These are phyloP conservation scores for Polytrichum formosum DNA, from an alignment of 225 moss, liverwort and hornwort genomes.

Conservation along the genomic window DNA sequence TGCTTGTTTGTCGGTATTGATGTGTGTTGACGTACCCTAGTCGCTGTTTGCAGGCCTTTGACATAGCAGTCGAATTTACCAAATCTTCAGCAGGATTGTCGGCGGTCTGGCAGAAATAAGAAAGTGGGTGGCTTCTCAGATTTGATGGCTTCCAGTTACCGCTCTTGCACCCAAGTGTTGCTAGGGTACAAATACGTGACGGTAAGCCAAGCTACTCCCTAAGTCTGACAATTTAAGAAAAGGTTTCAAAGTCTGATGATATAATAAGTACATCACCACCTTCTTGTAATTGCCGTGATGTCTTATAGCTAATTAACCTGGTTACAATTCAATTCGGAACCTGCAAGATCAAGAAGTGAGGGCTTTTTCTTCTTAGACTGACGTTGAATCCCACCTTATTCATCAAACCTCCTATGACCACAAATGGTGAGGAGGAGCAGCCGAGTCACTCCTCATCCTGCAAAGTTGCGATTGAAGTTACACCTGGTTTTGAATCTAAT, in stretches of 20 bases:
- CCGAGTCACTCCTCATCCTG: no score
- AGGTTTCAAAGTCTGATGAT: no score
- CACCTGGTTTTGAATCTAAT: no score
- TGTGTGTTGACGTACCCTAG: background rate
- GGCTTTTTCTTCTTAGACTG: no score
- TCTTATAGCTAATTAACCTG: background rate
- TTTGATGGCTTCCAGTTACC: constrained; percentile 28
- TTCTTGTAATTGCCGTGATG: background rate
- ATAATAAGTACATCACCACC: no score
- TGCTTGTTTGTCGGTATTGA: background rate
- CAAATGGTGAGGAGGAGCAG: no score
- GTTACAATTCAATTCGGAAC: background rate
- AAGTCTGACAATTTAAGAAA: background rate
- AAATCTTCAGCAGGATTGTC: background rate
- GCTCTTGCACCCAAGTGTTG: constrained; percentile 19
- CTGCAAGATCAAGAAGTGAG: background rate
- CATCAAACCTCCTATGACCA: no score
- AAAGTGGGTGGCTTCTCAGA: background rate
- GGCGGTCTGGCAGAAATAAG: background rate
- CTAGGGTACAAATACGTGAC: constrained; percentile 21
- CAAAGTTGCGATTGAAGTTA: no score
- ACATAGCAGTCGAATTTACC: background rate
- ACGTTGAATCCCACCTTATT: no score
- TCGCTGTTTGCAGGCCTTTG: background rate
- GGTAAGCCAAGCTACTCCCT: constrained; percentile 9